Evolutionary conservation across 192 early-diverging fungal genomes (phyloP).

Genomic region (Ramicandelaber brevisporus): DNA sequence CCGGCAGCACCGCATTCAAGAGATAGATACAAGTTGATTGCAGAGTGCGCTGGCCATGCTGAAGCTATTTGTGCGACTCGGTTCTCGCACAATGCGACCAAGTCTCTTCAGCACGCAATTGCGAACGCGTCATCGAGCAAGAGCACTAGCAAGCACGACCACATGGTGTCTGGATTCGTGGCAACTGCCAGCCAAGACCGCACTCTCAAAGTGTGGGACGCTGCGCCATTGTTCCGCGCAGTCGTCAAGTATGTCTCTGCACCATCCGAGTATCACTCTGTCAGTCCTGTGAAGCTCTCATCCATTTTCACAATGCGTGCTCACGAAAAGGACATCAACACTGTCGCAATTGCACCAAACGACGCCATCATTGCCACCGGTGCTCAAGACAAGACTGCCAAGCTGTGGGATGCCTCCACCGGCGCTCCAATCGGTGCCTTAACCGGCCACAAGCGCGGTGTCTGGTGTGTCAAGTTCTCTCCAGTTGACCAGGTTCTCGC

Average conservation of each 20-base stretch:
- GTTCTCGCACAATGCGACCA: constrained; percentile 32
- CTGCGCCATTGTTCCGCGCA: constrained; percentile 18
- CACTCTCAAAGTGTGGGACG: constrained; percentile 85
- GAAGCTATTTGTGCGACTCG: constrained; percentile 79
- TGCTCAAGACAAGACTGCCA: constrained; percentile 86
- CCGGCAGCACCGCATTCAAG: constrained; percentile 22
- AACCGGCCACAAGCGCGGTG: constrained; percentile 81
- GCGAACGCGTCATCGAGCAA: too few species aligned
- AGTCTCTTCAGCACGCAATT: too few species aligned
- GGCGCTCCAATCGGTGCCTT: constrained; percentile 54
- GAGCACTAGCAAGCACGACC: too few species aligned
- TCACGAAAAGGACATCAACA: constrained; percentile 94
- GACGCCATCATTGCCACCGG: constrained; percentile 80
- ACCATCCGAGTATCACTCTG: constrained; percentile 8
- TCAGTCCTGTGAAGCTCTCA: constrained; percentile 16
- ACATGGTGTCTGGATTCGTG: constrained; percentile 33
- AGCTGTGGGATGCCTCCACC: constrained; percentile 66
- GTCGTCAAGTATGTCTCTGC: constrained; percentile 1
- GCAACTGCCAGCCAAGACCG: constrained; percentile 80
- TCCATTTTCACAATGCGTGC: constrained; percentile 74
- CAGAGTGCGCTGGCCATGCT: constrained; percentile 66
- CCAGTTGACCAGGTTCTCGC: constrained; percentile 85
- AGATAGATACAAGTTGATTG: constrained; percentile 32
- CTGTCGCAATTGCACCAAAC: constrained; percentile 71
- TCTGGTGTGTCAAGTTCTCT: constrained; percentile 87